phyloP scores from a whole-genome alignment of 371 early-diverging fungal species.

The Lichtheimia ornata region DNA sequence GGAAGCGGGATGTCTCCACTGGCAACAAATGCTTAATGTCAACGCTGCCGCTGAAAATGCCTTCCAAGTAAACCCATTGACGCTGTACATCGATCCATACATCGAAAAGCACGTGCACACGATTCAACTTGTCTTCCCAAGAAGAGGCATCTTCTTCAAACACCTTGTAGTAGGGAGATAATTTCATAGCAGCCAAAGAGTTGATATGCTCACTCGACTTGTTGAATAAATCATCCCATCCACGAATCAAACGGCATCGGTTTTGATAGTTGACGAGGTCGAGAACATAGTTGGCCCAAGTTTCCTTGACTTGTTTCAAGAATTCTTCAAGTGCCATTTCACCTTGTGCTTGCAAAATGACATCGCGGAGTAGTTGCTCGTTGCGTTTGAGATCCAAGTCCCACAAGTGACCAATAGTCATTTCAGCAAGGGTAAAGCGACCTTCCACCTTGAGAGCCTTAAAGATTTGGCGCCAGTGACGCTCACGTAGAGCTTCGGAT shows the following conservation, averaged over 20 bases:
- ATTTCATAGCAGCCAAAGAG: slow-evolving; percentile 94
- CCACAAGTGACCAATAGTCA: slow-evolving; percentile 96
- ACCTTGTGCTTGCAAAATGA: slow-evolving; percentile 93
- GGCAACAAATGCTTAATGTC: slow-evolving; percentile 97
- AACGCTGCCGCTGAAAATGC: slow-evolving; percentile 93
- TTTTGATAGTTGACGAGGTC: slow-evolving; percentile 97
- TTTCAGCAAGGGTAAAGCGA: slow-evolving; percentile 69
- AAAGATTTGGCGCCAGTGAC: slow-evolving; percentile 96
- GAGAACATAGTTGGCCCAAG: slow-evolving; percentile 89
- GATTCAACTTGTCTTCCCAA: slow-evolving; percentile 97
- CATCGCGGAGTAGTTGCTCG: slow-evolving; percentile 82
- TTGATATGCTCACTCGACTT: slow-evolving; percentile 95
- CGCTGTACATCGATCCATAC: slow-evolving; percentile 99
- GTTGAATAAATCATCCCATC: slow-evolving; percentile 97
- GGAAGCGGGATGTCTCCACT: slow-evolving; percentile 92
- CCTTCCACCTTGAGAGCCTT: slow-evolving; percentile 79
- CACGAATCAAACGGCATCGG: slow-evolving; percentile 93
- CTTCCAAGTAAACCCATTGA: slow-evolving; percentile 99
- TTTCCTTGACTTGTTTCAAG: slow-evolving; percentile 86
- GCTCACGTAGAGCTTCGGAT: slow-evolving; percentile 94
- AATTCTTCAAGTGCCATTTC: slow-evolving; percentile 99
- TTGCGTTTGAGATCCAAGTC: slow-evolving; percentile 89
- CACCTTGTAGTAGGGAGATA: slow-evolving; percentile 95
- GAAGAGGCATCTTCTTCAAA: slow-evolving; percentile 95
- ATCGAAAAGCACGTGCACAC: slow-evolving; percentile 94